These are phyloP conservation scores for Exophiala bonariae DNA, from an alignment of 2,329 filamentous ascomycete genomes.

Conservation along the genomic window DNA sequence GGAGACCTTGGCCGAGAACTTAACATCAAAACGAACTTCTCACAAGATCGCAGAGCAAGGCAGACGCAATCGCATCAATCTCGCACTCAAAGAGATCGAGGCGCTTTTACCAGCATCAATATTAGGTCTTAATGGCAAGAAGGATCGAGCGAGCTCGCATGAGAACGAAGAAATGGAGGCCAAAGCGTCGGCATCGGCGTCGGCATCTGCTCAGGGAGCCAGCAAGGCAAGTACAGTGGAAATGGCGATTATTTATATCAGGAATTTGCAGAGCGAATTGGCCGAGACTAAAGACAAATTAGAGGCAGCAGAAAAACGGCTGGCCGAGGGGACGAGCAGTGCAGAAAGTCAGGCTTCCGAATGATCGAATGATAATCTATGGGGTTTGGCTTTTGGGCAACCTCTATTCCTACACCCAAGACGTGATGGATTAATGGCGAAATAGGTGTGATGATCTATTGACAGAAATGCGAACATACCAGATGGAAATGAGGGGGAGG, in stretches of 20 bases:
- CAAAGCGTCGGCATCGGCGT: constrained; percentile 36
- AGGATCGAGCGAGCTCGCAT: constrained; percentile 26
- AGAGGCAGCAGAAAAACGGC: constrained; percentile 63
- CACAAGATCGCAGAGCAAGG: constrained; percentile 99
- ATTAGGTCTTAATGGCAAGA: constrained; percentile 43
- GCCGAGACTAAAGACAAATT: constrained; percentile 64
- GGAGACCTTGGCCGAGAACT: constrained; percentile 83
- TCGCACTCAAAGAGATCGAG: constrained; percentile 87
- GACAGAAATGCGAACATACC: no score
- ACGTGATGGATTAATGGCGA: no score
- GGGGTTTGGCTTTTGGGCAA: no score
- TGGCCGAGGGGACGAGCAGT: constrained; percentile 36
- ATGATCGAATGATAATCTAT: constrained; percentile 5
- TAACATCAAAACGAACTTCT: constrained; percentile 94
- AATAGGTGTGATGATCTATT: no score
- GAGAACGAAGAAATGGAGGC: constrained; percentile 43
- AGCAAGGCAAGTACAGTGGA: constrained; percentile 99
- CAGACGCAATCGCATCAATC: constrained; percentile 91
- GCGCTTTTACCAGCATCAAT: constrained; percentile 67
- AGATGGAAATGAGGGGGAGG: no score
- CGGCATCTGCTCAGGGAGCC: constrained; percentile 56
- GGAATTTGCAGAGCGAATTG: constrained; percentile 73
- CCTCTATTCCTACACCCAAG: no score
- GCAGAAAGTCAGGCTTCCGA: constrained; percentile 20
- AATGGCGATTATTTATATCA: constrained; percentile 93